Base-by-base conservation (phyloP, 2,329 filamentous ascomycete genomes). In the Fusarium falciforme region DNA sequence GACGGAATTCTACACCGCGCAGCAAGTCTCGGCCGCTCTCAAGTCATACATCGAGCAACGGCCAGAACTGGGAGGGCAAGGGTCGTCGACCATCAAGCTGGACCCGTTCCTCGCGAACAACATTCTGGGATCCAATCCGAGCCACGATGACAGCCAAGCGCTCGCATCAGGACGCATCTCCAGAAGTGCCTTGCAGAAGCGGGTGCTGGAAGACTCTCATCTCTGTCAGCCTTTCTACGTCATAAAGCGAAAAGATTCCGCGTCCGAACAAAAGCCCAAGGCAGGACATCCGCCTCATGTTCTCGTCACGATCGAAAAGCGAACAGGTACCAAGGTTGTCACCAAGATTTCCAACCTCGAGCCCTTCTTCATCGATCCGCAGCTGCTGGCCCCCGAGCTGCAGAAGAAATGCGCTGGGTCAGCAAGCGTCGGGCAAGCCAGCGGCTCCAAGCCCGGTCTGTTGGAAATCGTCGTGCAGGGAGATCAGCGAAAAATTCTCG, bases 361-460 rank as follows among this genome's bases (percentile, higher is more conserved):
- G 35, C 75, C 75, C 1, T 77, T 77, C 58, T 71, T 71, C 1
- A 71, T 77, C 2, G 75, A 77, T 6, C 75, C 75, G 2, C 63
- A 76, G 6, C 17, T 77, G 8, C 71, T 77, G 4, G 75, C 75
- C 1, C 75, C 75, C 0, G 75, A 77, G 22, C 27, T 77, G 5
- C 75, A 77, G 36, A 77, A 77, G 68, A 77, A 73, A 11, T 77
- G 75, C 22, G 75, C 75, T 0, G 75, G 75, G 2, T 77, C 75
- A 3, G 75, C 75, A 0, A 77, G 75, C 1, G 75, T 76, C 11
- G 75, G 75, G 3, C 75, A 77, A 33, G 75, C 66, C 4, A 74
- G 66, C 6, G 75, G 75, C 12, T 35, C 75, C 9, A 77, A 74
- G 12, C 75, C 75, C 20, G 75, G 75, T 3, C 20, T 38, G 6